These are phyloP conservation scores for Tolypocladium paradoxum DNA, from an alignment of 2,329 filamentous ascomycete species.

Conservation along the genomic window DNA sequence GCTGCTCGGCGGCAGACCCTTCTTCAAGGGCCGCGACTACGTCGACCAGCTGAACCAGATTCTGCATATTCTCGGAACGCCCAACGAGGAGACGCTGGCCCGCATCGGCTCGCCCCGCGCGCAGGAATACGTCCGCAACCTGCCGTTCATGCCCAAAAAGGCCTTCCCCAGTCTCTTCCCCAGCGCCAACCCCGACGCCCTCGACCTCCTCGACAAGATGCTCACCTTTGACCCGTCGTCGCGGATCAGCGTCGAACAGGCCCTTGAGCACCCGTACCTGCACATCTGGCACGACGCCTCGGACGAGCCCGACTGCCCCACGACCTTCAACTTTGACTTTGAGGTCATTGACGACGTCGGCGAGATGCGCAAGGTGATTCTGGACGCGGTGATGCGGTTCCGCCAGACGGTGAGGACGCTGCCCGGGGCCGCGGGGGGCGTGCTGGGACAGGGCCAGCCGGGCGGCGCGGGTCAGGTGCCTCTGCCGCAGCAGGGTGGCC, in stretches of 20 bases:
- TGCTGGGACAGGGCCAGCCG: slow-evolving; percentile 24
- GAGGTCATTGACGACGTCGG: slow-evolving; percentile 92
- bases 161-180: slow-evolving; percentile 82
- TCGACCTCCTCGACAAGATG: slow-evolving; percentile 94
- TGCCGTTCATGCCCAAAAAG: slow-evolving; percentile 90
- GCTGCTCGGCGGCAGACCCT: slow-evolving; percentile 87
- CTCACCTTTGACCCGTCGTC: slow-evolving; percentile 91
- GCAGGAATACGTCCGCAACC: slow-evolving; percentile 95
- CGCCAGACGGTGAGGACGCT: slow-evolving; percentile 49
- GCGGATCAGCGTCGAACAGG: slow-evolving; percentile 88
- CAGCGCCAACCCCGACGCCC: slow-evolving; percentile 87
- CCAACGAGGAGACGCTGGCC: slow-evolving; percentile 85
- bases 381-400: slow-evolving; percentile 88
- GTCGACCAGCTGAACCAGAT: slow-evolving; percentile 99
- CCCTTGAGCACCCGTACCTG: slow-evolving; percentile 91
- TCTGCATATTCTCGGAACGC: slow-evolving; percentile 91
- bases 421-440: slow-evolving; percentile 25
- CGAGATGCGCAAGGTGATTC: slow-evolving; percentile 94
- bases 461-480: slow-evolving; percentile 34
- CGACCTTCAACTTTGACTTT: slow-evolving; percentile 96
- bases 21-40: slow-evolving; percentile 99
- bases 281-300: slow-evolving; percentile 97
- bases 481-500: slow-evolving; percentile 36
- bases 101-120: slow-evolving; percentile 92
- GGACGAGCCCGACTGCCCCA: slow-evolving; percentile 88